Percentiles rank a stretch among this genome's conserved stretches.
Evolutionary conservation across 345 rosid species (phyloP).

Genomic region (Salix koriyanagi): DNA sequence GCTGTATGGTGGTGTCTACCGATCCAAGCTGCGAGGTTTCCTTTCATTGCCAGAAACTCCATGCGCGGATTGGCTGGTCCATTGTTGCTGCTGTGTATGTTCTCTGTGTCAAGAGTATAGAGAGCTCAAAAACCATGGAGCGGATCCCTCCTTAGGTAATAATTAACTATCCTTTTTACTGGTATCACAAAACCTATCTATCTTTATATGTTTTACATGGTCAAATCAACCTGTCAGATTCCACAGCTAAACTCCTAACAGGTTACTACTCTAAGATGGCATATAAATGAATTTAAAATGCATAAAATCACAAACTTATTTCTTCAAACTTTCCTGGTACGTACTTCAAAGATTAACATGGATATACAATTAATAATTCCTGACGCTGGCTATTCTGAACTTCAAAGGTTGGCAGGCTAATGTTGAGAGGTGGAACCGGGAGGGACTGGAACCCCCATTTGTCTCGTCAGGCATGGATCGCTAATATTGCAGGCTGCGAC

Average conservation of each 20-base stretch:
- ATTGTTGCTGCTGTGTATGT: conserved; percentile 43
- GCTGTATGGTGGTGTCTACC: conserved; percentile 36
- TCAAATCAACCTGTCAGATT: no score
- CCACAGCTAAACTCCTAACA: no score
- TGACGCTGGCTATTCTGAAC: background rate
- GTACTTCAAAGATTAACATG: no score
- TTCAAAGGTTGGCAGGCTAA: conserved; percentile 56
- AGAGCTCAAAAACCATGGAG: conserved; percentile 46
- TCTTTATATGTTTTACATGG: no score
- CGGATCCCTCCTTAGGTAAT: conserved; percentile 51
- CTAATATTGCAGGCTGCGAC: background rate
- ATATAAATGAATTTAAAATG: no score
- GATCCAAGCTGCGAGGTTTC: conserved; percentile 37
- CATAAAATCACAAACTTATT: no score
- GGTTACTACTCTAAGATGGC: no score
- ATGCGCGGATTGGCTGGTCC: conserved; percentile 41
- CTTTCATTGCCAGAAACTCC: conserved; percentile 51
- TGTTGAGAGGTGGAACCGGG: conserved; percentile 47
- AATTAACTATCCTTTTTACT: background rate
- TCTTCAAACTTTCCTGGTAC: no score
- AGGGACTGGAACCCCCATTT: conserved; percentile 31
- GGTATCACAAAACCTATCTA: no score
- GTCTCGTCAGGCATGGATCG: conserved; percentile 21
- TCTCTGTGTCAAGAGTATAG: conserved; percentile 56
- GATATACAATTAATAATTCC: no score